Evolutionary conservation across 2,329 filamentous ascomycete species (phyloP), one percentile per base, ranked within the genome.

Genomic region (Ophiocordyceps robertsii): DNA sequence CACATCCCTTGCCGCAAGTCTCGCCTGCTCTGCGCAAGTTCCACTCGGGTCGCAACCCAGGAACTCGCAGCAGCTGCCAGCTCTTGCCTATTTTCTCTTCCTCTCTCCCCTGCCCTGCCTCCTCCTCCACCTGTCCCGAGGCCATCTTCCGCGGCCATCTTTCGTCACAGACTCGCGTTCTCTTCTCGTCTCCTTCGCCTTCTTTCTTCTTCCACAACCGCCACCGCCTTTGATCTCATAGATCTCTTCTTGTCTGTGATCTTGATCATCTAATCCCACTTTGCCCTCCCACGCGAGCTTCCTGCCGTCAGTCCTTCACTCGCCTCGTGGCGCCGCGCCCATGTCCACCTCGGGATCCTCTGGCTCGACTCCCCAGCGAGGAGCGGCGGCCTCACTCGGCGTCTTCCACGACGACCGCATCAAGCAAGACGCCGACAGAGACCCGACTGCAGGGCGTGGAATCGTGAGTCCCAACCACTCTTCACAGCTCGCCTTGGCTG

Each of bases 281-380:
- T 27, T 27, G 6, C 3, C 9, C 9, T 2, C 9, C 24, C 24
- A 29, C 43, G 39, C 30, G 16, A 39, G 17, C 11, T 14, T 10
- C 4, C 14, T 21, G 31, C 32, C n/a, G 24, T 27, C 42, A 35
- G 16, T 32, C 38, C 41, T 24, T 24, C 24, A 27, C 24, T 38
- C 30, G 41, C 39, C 2, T 19, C 8, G 9, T 36, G 24, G 29
- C 27, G 35, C 24, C 14, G 27, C 29, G 13, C 49, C 42, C 44
- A 65, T 64, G 62, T 53, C 60, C 42, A 44, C 54, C 40, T 43
- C 54, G 29, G 53, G 53, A 38, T 49, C 52, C 31, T 49, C 51
- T 39, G 52, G 45, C 16, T 54, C 56, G 29, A 53, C 58, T 40
- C 51, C 57, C 29, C 52, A 56, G 45, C 52, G 48, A 44, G 48